These are phyloP conservation scores for Emericellopsis terricola DNA, from an alignment of 495 filamentous ascomycete species.

Conservation along the genomic window DNA sequence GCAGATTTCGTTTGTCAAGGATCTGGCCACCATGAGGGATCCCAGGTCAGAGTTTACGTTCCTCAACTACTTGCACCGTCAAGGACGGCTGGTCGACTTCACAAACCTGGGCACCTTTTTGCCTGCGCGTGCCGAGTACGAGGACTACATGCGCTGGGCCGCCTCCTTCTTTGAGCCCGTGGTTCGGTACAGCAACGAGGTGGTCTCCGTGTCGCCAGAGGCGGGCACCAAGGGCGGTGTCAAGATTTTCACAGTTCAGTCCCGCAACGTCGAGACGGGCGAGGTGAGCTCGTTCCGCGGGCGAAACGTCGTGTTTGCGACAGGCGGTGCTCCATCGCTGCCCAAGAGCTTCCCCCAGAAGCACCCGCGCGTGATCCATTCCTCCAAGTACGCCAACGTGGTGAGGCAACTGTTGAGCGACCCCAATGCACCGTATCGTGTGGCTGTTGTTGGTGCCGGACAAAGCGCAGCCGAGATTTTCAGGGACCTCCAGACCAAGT, in stretches of 20 bases:
- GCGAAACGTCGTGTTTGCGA: slow-evolving; percentile 70
- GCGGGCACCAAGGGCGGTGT: slow-evolving; percentile 20
- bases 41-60: slow-evolving; percentile 89
- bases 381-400: slow-evolving; percentile 61
- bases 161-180: slow-evolving; percentile 60
- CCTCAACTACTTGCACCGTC: slow-evolving; percentile 73
- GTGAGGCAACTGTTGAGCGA: slow-evolving; percentile 43
- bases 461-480: slow-evolving; percentile 95
- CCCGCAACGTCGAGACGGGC: slow-evolving; percentile 18
- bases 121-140: slow-evolving; percentile 73
- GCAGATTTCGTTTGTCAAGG: slow-evolving; percentile 98
- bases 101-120: slow-evolving; percentile 81
- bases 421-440: slow-evolving; percentile 36
- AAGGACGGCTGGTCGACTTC: slow-evolving; percentile 68
- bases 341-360: slow-evolving; percentile 43
- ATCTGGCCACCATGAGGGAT: slow-evolving; percentile 74
- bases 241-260: slow-evolving; percentile 29
- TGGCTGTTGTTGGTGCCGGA: slow-evolving; percentile 74
- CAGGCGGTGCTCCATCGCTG: slow-evolving; percentile 66
- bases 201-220: slow-evolving; percentile 38
- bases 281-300: slow-evolving; percentile 24
- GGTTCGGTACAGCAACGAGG: slow-evolving; percentile 64
- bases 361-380: slow-evolving; percentile 62
- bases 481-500: slow-evolving; percentile 65
- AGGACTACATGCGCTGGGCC: slow-evolving; percentile 92